Base-by-base conservation (phyloP, 2,329 filamentous ascomycete species). In the Colletotrichum liaoningense region DNA sequence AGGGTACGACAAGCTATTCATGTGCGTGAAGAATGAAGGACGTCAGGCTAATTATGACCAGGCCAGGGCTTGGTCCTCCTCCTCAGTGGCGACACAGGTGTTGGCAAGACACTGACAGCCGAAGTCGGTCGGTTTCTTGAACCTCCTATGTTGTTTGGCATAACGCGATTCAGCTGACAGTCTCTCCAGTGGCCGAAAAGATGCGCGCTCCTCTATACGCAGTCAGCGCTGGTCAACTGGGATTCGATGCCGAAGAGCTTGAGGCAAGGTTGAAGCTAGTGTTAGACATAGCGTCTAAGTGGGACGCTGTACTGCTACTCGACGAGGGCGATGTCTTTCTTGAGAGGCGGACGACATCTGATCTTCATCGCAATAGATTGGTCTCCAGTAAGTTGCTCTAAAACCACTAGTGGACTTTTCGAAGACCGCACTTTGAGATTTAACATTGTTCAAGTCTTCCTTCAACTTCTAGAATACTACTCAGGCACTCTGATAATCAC, bases 401-500 rank as follows among this genome's bases (percentile, higher is more conserved):
- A 46, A 9, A 33, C 28, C 5, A 8, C 24, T 4, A n/a, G 46
- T 6, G 8, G 11, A 54, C 16, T 7, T 12, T 35, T 5, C 19
- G 16, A 63, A 2, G 12, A 33, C 5, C 42, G 24, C 16, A 22
- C 16, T 38, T 12, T 42, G 38, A 42, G 5, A 16, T 12, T 5
- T 64, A 26, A 54, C 42, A 59, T 5, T 60, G 35, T 1, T 42
- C 55, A 77, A 70, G 79, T 77, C 5, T 81, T 81, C 57, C 76
- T 81, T 1, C 71, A 78, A 0, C 78, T 78, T 0, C 77, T 82
- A 0, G 80, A 81, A 42, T 79, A 75, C 42, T 81, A 78, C 52
- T 71, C 80, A 6, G 80, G 81, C 1, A 81, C 82, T 8, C 28
- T 81, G 0, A 81, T 83, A 24, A 70, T 83, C 1, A 78, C 77